Evolutionary conservation across 768 basidiomycete genomes (phyloP).

Genomic region (Lanmaoa rubissima): DNA sequence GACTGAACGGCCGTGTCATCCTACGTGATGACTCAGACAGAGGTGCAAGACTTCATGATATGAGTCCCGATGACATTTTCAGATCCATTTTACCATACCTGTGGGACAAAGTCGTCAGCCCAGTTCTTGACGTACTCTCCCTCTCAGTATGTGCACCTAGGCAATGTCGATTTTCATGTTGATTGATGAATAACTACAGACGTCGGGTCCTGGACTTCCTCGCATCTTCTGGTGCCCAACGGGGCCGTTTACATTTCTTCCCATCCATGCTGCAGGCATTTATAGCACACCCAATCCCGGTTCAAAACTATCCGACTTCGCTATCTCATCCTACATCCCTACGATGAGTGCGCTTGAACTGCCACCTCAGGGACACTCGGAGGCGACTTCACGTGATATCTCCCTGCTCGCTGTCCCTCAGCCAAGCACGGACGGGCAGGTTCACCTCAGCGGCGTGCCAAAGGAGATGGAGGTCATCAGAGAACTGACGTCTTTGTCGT

Average conservation of each 20-base stretch:
- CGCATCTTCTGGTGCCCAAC: background rate
- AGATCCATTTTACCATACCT: too few relatives aligned
- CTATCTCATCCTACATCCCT: conserved; percentile 26
- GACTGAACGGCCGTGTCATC: too few relatives aligned
- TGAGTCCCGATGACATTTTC: too few relatives aligned
- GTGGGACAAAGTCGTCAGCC: too few relatives aligned
- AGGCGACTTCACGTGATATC: background rate
- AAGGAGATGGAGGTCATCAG: conserved; percentile 22
- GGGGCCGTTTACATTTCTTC: background rate
- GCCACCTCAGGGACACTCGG: background rate
- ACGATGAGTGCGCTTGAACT: conserved; percentile 23
- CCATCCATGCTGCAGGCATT: background rate
- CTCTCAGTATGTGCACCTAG: too few relatives aligned
- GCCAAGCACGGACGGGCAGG: conserved; percentile 13
- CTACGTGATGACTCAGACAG: too few relatives aligned
- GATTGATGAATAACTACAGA: background rate
- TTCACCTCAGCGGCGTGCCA: background rate
- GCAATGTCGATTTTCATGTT: too few relatives aligned
- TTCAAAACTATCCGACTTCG: background rate
- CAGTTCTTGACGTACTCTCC: too few relatives aligned
- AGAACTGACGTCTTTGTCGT: background rate
- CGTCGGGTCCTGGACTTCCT: background rate
- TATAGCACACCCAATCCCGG: background rate
- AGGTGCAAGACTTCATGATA: too few relatives aligned
- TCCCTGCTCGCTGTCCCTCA: conserved; percentile 11